Evolutionary conservation across 805 yeast species (phyloP).

Genomic region (Nakazawaea peltata): DNA sequence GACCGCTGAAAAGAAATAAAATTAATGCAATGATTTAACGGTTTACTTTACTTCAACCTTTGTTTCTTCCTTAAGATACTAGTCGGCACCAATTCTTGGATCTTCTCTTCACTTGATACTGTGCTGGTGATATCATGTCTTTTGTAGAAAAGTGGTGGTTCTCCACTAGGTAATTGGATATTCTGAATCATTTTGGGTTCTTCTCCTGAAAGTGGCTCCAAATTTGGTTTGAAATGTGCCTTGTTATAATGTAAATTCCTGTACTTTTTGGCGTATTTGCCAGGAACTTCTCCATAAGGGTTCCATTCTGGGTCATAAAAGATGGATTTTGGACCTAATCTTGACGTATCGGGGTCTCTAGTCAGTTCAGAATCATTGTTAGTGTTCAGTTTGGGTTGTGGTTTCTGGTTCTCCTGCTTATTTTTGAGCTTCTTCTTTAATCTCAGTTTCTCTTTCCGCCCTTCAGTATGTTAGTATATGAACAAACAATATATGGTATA

Average conservation of each 20-base stretch:
- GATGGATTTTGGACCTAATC: slow-evolving; percentile 41
- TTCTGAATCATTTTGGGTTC: slow-evolving; percentile 1
- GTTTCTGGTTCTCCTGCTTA: not conserved
- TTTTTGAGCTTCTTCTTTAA: slow-evolving; percentile 1
- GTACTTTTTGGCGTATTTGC: slow-evolving; percentile 16
- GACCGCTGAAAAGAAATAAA: not conserved
- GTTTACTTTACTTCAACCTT: not conserved
- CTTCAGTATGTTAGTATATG: not conserved
- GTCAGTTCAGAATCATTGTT: not conserved
- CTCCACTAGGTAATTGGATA: slow-evolving; percentile 28
- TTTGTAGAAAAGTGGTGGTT: slow-evolving; percentile 40
- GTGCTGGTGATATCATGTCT: slow-evolving; percentile 15
- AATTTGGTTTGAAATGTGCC: slow-evolving; percentile 7
- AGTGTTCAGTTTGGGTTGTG: not conserved
- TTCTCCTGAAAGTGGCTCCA: not conserved
- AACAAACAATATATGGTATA: no score
- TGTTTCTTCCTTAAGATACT: slow-evolving; percentile 11
- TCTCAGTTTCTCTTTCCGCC: slow-evolving; percentile 3
- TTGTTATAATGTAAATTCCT: slow-evolving; percentile 25
- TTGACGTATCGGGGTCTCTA: slow-evolving; percentile 1
- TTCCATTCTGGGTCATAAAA: slow-evolving; percentile 64
- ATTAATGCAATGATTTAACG: not conserved
- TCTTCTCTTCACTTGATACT: slow-evolving; percentile 11
- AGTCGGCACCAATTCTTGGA: slow-evolving; percentile 14
- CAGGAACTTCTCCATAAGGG: slow-evolving; percentile 49